phyloP scores from a whole-genome alignment of 805 yeast genomes.

The Lipomyces mesembrius region DNA sequence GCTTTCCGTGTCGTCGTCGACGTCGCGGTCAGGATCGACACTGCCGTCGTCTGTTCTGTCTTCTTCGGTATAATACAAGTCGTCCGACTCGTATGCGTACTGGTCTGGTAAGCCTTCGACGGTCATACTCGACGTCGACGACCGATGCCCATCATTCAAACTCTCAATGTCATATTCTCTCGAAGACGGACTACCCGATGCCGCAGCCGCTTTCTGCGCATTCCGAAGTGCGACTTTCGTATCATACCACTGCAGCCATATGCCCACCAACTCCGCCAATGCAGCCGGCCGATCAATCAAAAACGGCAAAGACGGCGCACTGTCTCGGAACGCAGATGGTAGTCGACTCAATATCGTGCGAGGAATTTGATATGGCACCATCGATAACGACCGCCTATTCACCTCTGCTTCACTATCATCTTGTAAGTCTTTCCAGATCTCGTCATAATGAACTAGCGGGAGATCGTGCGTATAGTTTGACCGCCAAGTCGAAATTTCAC shows the following conservation, averaged over 20 bases:
- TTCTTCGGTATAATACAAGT: background rate
- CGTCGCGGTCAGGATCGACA: background rate
- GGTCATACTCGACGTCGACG: slow-evolving; percentile 4
- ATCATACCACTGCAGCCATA: slow-evolving; percentile 39
- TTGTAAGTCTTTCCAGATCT: slow-evolving; percentile 7
- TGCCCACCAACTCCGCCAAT: slow-evolving; percentile 43
- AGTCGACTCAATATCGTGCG: slow-evolving; percentile 27
- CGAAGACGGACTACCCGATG: slow-evolving; percentile 4
- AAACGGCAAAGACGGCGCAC: slow-evolving; percentile 42
- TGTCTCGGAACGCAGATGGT: slow-evolving; percentile 28
- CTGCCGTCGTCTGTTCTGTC: background rate
- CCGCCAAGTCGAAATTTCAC: slow-evolving; percentile 57
- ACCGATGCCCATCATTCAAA: background rate
- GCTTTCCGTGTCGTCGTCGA: background rate
- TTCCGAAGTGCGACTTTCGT: slow-evolving; percentile 14
- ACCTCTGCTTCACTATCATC: slow-evolving; percentile 28
- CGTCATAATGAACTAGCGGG: background rate
- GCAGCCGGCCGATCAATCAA: slow-evolving; percentile 46
- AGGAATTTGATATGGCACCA: slow-evolving; percentile 30
- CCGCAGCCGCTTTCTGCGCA: slow-evolving; percentile 21
- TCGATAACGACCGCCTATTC: slow-evolving; percentile 17
- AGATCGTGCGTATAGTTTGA: slow-evolving; percentile 25
- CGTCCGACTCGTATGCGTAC: slow-evolving; percentile 13
- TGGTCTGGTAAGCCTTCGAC: slow-evolving; percentile 5
- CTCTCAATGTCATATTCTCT: slow-evolving; percentile 6